Percentiles rank a stretch among this genome's conserved stretches.
These are phyloP conservation scores for Aspergillus brasiliensis DNA, from an alignment of 2,329 filamentous ascomycete species.

Conservation along the genomic window DNA sequence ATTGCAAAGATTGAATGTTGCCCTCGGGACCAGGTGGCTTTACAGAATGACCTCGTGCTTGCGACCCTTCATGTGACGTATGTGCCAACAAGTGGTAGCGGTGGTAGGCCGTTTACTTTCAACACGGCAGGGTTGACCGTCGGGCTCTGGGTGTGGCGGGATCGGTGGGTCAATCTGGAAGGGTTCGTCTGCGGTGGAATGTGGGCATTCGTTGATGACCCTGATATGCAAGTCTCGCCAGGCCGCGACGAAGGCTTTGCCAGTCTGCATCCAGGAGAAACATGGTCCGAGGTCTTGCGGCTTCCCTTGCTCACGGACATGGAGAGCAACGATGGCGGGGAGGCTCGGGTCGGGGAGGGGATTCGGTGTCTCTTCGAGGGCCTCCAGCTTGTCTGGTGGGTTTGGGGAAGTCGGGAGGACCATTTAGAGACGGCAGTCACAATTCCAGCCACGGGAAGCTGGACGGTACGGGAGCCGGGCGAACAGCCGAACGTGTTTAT, in stretches of 20 bases:
- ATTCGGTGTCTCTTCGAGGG: background rate
- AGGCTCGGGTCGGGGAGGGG: background rate
- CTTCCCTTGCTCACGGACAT: background rate
- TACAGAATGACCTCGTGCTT: background rate
- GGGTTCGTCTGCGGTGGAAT: background rate
- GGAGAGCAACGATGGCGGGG: background rate
- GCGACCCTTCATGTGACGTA: background rate
- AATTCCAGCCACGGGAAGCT: background rate
- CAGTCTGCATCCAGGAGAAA: background rate
- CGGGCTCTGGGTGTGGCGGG: background rate
- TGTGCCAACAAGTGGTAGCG: background rate
- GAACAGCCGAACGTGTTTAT: background rate
- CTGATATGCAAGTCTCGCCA: conserved; percentile 2
- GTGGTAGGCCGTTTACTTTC: conserved; percentile 1
- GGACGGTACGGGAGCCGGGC: background rate
- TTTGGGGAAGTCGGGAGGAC: background rate
- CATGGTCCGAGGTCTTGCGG: background rate
- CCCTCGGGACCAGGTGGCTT: background rate
- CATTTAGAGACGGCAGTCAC: background rate
- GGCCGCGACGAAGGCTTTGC: background rate
- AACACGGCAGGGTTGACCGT: background rate
- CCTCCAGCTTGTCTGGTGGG: background rate
- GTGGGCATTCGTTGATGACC: background rate
- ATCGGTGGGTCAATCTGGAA: background rate
- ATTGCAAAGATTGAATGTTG: conserved; percentile 1